Conservation (phyloP, 208 protist species). For the Crithidia bombi region DNA sequence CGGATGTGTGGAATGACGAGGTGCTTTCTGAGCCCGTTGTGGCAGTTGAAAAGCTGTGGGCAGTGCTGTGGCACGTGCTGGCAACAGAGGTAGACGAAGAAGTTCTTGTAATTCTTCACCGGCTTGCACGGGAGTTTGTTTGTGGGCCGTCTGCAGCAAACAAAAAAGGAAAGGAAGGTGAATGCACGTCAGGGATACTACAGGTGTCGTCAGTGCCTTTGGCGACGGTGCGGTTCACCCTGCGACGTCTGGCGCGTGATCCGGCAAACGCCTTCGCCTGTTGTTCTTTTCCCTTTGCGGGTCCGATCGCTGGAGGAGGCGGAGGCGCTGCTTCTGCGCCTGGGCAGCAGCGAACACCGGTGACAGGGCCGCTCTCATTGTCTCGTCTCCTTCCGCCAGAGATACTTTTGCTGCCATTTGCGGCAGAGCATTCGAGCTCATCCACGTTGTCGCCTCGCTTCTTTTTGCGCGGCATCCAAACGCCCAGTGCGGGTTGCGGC, state of each 20-base stretch:
- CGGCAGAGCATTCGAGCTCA: neutral
- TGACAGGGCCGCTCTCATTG: constrained; percentile 2
- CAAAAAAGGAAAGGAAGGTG: neutral
- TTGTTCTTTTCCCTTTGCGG: too few species aligned
- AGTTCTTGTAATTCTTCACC: constrained; percentile 32
- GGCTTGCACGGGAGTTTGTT: constrained; percentile 36
- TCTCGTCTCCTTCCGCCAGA: constrained; percentile 19
- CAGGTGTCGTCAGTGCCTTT: neutral
- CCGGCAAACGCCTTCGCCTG: constrained; percentile 18
- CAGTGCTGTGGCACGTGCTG: constrained; percentile 57
- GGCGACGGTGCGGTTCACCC: neutral
- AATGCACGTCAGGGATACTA: neutral
- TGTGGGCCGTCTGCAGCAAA: neutral
- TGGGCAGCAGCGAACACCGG: neutral
- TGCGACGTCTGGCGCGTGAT: neutral
- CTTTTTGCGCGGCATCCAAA: constrained; percentile 10
- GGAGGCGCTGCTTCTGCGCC: neutral
- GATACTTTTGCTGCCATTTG: constrained; percentile 12
- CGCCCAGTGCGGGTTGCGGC: too few species aligned
- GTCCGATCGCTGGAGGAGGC: neutral
- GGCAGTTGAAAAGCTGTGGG: constrained; percentile 17
- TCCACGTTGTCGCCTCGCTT: constrained; percentile 12
- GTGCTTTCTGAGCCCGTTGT: neutral
- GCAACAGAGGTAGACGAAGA: constrained; percentile 55
- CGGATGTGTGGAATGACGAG: neutral